Evolutionary conservation across 805 yeast genomes (phyloP).

Genomic region (Metschnikowia colocasiae): DNA sequence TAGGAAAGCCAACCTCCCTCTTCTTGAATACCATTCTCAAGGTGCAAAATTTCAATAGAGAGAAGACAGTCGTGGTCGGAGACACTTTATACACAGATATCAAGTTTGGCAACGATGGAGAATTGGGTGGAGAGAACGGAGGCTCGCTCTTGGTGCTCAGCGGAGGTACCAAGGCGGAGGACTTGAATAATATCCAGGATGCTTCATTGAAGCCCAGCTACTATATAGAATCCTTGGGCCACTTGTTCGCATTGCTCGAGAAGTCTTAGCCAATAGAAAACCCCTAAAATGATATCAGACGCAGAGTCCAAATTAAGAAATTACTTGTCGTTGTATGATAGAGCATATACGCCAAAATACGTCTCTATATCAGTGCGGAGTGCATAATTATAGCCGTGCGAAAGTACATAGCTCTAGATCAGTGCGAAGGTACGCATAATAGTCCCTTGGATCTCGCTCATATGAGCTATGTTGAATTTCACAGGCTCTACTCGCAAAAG

Average conservation of each 20-base stretch:
- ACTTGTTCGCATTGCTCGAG: conserved; percentile 17
- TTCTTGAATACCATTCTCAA: conserved; percentile 30
- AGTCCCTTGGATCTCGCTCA: not conserved
- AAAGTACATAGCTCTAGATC: not conserved
- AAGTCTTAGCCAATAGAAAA: not conserved
- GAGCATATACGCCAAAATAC: no score
- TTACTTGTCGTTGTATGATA: no score
- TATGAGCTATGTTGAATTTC: conserved; percentile 47
- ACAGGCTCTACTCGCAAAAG: conserved; percentile 62
- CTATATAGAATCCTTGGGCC: conserved; percentile 33
- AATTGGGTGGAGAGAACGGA: conserved; percentile 27
- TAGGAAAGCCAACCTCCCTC: conserved; percentile 36
- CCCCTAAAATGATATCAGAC: no score
- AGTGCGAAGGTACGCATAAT: not conserved
- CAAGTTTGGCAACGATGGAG: conserved; percentile 41
- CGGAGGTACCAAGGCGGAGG: conserved; percentile 32
- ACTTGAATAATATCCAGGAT: conserved; percentile 20
- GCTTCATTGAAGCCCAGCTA: conserved; percentile 25
- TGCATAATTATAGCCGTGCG: no score
- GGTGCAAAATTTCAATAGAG: conserved; percentile 25
- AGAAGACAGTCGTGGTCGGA: conserved; percentile 37
- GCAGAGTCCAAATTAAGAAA: no score
- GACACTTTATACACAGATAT: conserved; percentile 42
- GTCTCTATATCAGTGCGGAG: no score
- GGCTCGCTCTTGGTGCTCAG: conserved; percentile 34